These are phyloP conservation scores for Rosa rugosa DNA, from an alignment of 306 rosid genomes.

Conservation along the genomic window DNA sequence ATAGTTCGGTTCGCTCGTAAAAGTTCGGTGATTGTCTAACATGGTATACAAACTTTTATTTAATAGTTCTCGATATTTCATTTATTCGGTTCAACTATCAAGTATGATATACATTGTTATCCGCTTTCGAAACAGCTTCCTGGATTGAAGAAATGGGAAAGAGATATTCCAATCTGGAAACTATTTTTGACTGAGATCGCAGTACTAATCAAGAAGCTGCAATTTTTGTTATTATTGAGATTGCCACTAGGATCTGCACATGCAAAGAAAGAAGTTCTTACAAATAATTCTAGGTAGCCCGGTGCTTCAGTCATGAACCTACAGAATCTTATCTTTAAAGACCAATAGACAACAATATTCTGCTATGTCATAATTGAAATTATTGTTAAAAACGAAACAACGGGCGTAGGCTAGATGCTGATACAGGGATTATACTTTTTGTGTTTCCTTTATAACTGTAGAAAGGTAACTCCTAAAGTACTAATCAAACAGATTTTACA, in stretches of 20 bases:
- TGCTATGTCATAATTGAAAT: not conserved
- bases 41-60: not conserved
- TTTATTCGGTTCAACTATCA: not conserved
- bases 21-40: not conserved
- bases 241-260: not conserved
- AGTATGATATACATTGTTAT: not conserved
- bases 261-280: not conserved
- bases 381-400: not conserved
- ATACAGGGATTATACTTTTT: not conserved
- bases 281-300: slow-evolving; percentile 5
- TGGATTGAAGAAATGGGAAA: not conserved
- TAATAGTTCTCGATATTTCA: not conserved
- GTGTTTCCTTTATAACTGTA: not conserved
- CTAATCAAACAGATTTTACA: not conserved
- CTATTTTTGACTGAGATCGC: not conserved
- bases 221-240: not conserved
- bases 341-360: not conserved
- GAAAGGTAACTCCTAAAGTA: not conserved
- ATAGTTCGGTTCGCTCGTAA: not conserved
- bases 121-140: not conserved
- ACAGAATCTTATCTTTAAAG: slow-evolving; percentile 1
- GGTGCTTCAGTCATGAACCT: not conserved
- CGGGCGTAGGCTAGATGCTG: not conserved
- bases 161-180: not conserved
- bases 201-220: not conserved